Evolutionary conservation across 2,329 filamentous ascomycete genomes (phyloP).

Genomic region (Curvularia sp.): DNA sequence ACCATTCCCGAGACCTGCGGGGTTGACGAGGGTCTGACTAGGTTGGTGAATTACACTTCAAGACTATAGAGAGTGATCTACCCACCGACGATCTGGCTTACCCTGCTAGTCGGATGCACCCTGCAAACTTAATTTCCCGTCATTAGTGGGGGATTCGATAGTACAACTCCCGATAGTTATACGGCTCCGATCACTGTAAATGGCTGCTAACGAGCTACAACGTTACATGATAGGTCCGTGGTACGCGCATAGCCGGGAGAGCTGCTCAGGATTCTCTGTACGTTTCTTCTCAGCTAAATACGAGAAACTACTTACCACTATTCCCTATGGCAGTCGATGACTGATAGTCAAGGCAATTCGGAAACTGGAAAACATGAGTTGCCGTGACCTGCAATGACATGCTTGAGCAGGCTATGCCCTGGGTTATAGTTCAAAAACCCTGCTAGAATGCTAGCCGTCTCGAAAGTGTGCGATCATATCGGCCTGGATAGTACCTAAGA

Average conservation of each 20-base stretch:
- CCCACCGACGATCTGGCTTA: neutral
- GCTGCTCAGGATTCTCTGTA: too few relatives aligned
- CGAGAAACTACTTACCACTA: too few relatives aligned
- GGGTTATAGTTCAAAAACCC: neutral
- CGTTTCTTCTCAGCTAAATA: too few relatives aligned
- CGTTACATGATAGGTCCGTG: neutral
- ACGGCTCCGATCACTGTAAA: neutral
- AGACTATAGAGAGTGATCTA: neutral
- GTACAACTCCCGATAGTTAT: neutral
- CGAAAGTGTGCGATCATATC: too few relatives aligned
- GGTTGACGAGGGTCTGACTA: conserved; percentile 1
- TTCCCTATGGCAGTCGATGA: too few relatives aligned
- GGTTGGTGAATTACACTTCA: neutral
- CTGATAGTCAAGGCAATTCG: too few relatives aligned
- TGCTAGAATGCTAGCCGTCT: too few relatives aligned
- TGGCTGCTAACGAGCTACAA: neutral
- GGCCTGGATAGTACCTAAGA: neutral
- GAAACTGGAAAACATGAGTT: too few relatives aligned
- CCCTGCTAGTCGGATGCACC: neutral
- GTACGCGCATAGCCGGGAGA: neutral
- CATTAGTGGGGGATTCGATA: neutral
- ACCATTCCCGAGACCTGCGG: neutral
- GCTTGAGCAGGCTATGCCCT: neutral
- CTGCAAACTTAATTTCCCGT: neutral
- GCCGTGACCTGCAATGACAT: too few relatives aligned